Percentiles rank a stretch among this genome's conserved stretches.
Conservation (phyloP, 2,329 filamentous ascomycete species). For the Xylaria sp. region DNA sequence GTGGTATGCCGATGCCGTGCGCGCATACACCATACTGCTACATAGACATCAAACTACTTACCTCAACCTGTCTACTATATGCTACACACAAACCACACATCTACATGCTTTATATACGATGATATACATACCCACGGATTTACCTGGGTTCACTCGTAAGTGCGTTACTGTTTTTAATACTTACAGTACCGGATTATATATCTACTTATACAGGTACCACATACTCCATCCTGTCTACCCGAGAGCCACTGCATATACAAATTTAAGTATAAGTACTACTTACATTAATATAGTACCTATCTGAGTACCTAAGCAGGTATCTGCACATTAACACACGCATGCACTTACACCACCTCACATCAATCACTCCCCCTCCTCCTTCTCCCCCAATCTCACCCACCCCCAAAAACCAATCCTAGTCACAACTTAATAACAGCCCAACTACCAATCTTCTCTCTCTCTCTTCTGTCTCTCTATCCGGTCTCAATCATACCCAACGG, state of each 20-base stretch:
- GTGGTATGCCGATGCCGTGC: conserved; percentile 35
- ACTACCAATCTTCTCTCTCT: conserved; percentile 3
- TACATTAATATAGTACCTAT: conserved; percentile 3
- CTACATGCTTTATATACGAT: background rate
- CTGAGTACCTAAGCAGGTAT: no score
- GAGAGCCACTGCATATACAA: background rate
- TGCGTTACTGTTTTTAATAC: no score
- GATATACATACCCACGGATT: background rate
- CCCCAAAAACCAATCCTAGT: conserved; percentile 12
- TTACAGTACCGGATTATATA: background rate
- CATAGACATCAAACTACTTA: background rate
- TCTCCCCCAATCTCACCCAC: background rate
- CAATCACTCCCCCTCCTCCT: background rate
- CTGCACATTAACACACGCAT: conserved; percentile 1
- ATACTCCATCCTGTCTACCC: background rate
- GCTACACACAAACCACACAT: conserved; percentile 5
- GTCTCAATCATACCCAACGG: conserved; percentile 29
- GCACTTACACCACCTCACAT: background rate
- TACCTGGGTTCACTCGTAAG: no score
- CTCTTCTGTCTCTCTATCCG: background rate
- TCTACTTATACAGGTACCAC: background rate
- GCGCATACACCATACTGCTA: conserved; percentile 10
- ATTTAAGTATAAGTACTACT: conserved; percentile 3
- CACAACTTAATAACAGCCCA: conserved; percentile 9
- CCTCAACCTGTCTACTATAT: background rate